A percentile compares a stretch with the other conserved stretches of the same genome.
These are phyloP conservation scores for Papilionanthe hybrid DNA, from an alignment of 116 monocot genomes.

Conservation along the genomic window DNA sequence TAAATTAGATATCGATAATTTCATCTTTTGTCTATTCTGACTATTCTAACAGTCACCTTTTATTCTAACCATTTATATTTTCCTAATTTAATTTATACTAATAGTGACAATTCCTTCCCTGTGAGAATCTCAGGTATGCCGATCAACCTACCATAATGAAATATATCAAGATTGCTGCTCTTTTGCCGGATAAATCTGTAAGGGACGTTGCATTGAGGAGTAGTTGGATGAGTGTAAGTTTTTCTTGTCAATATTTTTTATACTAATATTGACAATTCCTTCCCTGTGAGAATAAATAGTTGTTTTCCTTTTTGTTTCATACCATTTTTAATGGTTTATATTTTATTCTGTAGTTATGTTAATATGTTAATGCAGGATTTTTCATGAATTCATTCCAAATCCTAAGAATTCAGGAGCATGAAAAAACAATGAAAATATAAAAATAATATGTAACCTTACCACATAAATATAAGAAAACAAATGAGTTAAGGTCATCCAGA, in stretches of 20 bases:
- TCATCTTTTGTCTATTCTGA: not conserved
- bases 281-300: not conserved
- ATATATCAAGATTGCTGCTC: conserved; percentile 67
- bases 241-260: not conserved
- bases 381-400: not conserved
- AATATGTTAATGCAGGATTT: not conserved
- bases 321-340: not conserved
- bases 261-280: no score
- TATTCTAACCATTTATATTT: not conserved
- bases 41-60: not conserved
- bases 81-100: not conserved
- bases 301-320: not conserved
- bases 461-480: not conserved
- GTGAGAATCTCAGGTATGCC: conserved; percentile 32
- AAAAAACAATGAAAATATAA: not conserved
- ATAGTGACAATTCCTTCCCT: not conserved
- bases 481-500: not conserved
- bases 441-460: not conserved
- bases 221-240: conserved; percentile 40
- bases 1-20: not conserved
- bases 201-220: conserved; percentile 44
- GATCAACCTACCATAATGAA: conserved; percentile 48
- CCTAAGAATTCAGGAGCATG: not conserved
- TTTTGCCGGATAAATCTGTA: conserved; percentile 47
- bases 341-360: not conserved